Conservation (phyloP, 768 basidiomycete species). For the Kondoa subrosea region DNA sequence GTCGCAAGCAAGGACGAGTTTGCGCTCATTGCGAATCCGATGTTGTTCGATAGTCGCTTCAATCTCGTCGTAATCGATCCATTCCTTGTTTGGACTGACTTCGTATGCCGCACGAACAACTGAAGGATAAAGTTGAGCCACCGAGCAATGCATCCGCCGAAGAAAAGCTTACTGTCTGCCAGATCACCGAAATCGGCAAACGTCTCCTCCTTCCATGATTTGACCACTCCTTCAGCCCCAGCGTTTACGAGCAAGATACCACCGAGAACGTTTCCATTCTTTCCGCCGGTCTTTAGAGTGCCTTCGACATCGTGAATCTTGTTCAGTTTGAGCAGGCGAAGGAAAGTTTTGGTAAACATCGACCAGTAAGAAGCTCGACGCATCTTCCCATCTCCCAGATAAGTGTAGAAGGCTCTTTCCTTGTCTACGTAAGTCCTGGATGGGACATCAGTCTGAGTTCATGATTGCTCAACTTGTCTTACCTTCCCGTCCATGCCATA, state of each 20-base stretch:
- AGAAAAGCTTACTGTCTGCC: neutral
- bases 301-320: neutral
- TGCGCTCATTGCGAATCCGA: neutral
- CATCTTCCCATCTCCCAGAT: neutral
- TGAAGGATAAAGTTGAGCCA: neutral
- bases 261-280: neutral
- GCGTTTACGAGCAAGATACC: neutral
- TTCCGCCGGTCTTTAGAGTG: neutral
- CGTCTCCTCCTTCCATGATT: neutral
- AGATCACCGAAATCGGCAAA: neutral
- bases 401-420: neutral
- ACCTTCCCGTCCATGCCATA: neutral
- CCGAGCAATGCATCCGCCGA: neutral
- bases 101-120: neutral
- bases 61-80: neutral
- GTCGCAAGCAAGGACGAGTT: neutral
- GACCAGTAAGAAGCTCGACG: neutral
- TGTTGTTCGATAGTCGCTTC: conserved; percentile 15
- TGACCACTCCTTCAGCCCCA: neutral
- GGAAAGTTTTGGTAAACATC: neutral
- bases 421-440: neutral
- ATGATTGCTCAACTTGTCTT: too few relatives aligned
- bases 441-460: too few relatives aligned
- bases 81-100: neutral
- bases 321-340: neutral